Base-by-base conservation (phyloP, 2,329 filamentous ascomycete genomes). In the Cytospora schulzeri region DNA sequence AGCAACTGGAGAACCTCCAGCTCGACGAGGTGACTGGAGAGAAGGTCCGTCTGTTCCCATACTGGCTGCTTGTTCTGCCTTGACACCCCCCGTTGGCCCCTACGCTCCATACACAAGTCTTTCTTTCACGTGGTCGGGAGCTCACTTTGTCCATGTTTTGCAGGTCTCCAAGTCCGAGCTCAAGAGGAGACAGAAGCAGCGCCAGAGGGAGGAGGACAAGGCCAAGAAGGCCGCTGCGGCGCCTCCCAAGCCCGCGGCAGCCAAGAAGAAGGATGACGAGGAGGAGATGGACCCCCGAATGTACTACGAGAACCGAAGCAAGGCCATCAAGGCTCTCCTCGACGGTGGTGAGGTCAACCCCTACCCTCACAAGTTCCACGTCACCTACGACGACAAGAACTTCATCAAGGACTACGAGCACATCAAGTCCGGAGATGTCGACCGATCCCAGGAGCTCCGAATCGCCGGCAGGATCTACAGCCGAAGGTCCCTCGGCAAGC, bases 271-370 rank as follows among this genome's bases (percentile, higher is more conserved):
- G 41, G 90, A 97, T 75, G 74, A 75, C 60, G 83, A 85, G 76
- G 83, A 83, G 77, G 82, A 85, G 68, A 77, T 85, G 63, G 83
- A 83, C 64, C 83, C 83, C 38, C 84, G 84, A 76, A 83, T 87
- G 76, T 99, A 98, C 83, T 97, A 97, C 76, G 95, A 99, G 81
- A 96, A 98, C 75, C 91, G 95, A 68, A 96, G 90, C 73, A 87
- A 91, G 72, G 84, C 85, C 69, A 85, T 94, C 79, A 89, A 91
- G 76, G 88, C 88, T 74, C 85, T 94, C 68, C 86, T 89, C 73
- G 81, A 89, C 74, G 87, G 86, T 74, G 88, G 90, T 80, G 80
- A 88, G 66, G 91, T 91, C 50, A 91, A 94, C 74, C 91, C 91
- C 17, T 97, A 97, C 79, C 95, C 95, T 9, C 94, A 99, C 89